These are phyloP conservation scores for Leptographium galeiforme DNA, from an alignment of 2,329 filamentous ascomycete genomes.

Conservation along the genomic window DNA sequence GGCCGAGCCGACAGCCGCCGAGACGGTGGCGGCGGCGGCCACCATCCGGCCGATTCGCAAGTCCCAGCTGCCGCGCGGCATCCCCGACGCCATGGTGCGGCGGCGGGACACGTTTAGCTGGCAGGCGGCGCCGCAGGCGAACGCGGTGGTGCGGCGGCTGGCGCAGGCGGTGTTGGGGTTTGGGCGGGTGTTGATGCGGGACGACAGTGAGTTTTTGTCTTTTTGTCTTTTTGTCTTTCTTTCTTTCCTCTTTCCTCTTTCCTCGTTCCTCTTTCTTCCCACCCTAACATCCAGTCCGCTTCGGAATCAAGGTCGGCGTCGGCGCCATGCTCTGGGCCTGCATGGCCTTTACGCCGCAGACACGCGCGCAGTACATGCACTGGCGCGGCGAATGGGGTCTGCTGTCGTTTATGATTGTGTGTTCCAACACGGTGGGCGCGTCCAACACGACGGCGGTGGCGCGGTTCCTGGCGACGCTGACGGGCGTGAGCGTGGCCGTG, in stretches of 20 bases:
- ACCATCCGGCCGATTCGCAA: conserved; percentile 32
- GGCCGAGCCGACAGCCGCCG: neutral
- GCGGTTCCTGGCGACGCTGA: conserved; percentile 72
- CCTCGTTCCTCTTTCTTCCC: too few species aligned
- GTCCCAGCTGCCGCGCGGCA: conserved; percentile 41
- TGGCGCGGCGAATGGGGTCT: conserved; percentile 97
- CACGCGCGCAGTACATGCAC: conserved; percentile 65
- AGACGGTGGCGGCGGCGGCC: neutral
- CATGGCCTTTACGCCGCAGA: conserved; percentile 70
- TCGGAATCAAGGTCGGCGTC: conserved; percentile 85
- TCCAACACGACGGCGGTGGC: conserved; percentile 85
- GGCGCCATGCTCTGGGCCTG: conserved; percentile 82
- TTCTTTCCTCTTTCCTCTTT: too few species aligned
- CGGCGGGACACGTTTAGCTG: conserved; percentile 41
- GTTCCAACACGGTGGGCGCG: conserved; percentile 92
- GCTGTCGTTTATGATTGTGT: conserved; percentile 94
- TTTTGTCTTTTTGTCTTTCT: neutral
- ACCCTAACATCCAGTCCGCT: conserved; percentile 35
- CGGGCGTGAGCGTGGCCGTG: conserved; percentile 65
- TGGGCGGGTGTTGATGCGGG: conserved; percentile 35
- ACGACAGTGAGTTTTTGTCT: conserved; percentile 29
- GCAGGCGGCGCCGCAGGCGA: conserved; percentile 38
- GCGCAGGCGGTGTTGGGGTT: conserved; percentile 33
- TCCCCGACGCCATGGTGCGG: conserved; percentile 38
- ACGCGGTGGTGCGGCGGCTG: conserved; percentile 25